These are phyloP conservation scores for Cladosporium sp. DNA, from an alignment of 2,329 filamentous ascomycete genomes.

Conservation along the genomic window DNA sequence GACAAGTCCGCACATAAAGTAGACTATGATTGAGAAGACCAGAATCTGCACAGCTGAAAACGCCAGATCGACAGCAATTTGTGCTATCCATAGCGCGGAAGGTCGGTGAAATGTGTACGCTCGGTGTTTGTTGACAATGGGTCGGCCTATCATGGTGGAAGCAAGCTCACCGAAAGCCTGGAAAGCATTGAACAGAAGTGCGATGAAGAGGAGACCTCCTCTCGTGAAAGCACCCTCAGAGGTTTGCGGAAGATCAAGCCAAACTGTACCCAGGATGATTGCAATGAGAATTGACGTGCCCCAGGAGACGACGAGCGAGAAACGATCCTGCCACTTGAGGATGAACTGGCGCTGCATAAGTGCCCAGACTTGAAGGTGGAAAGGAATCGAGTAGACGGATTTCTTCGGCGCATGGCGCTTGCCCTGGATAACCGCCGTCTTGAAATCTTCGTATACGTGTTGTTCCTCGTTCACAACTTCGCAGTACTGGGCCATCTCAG, in stretches of 20 bases:
- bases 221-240: conserved; percentile 71
- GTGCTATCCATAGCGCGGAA: conserved; percentile 76
- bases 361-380: conserved; percentile 77
- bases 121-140: conserved; percentile 79
- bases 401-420: conserved; percentile 70
- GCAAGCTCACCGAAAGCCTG: conserved; percentile 76
- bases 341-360: conserved; percentile 79
- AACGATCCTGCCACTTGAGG: conserved; percentile 81
- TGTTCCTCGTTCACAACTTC: conserved; percentile 60
- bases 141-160: conserved; percentile 68
- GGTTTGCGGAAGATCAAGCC: conserved; percentile 62
- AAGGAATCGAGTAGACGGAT: conserved; percentile 79
- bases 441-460: conserved; percentile 70
- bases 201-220: conserved; percentile 75
- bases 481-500: conserved; percentile 68
- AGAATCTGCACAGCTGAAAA: conserved; percentile 69
- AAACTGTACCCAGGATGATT: conserved; percentile 76
- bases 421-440: conserved; percentile 68
- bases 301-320: conserved; percentile 73
- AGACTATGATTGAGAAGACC: conserved; percentile 70
- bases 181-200: conserved; percentile 82
- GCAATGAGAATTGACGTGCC: conserved; percentile 66
- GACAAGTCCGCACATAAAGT: conserved; percentile 70
- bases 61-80: conserved; percentile 69
- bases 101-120: conserved; percentile 80